A percentile compares a stretch with the other conserved stretches of the same genome.
Conservation (phyloP, 371 early-diverging fungal genomes). For the Apophysomyces ossiformis region DNA sequence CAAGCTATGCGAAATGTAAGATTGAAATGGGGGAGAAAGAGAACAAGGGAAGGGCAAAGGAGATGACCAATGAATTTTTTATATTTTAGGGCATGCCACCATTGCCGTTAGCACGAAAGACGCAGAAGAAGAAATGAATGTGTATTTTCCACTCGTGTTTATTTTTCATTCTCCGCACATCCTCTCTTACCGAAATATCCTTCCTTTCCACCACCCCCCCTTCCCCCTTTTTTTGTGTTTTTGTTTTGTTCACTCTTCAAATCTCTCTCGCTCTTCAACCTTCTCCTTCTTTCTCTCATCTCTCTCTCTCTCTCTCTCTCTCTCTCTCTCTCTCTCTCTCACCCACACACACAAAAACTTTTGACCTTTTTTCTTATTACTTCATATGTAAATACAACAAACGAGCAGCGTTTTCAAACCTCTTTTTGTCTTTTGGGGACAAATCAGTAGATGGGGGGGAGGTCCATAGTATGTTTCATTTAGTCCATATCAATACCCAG, state of each 20-base stretch:
- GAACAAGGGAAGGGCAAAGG: too few species aligned
- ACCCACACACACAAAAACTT: background rate
- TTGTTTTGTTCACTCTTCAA: too few species aligned
- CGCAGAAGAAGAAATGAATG: slow-evolving; percentile 7
- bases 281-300: background rate
- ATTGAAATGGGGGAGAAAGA: too few species aligned
- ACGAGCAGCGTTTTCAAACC: slow-evolving; percentile 3
- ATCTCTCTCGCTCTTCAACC: too few species aligned
- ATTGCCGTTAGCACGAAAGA: slow-evolving; percentile 5
- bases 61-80: background rate
- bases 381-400: slow-evolving; percentile 12
- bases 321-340: background rate
- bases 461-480: too few species aligned
- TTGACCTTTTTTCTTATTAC: background rate
- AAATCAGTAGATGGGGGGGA: too few species aligned
- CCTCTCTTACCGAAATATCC: background rate
- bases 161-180: background rate
- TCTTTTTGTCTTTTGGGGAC: background rate
- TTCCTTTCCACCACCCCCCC: background rate
- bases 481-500: too few species aligned
- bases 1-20: slow-evolving; percentile 47
- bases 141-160: background rate
- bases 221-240: too few species aligned
- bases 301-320: background rate
- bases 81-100: background rate